Evolutionary conservation across 257 asterid genomes (phyloP).

Genomic region (Henckelia pumila): DNA sequence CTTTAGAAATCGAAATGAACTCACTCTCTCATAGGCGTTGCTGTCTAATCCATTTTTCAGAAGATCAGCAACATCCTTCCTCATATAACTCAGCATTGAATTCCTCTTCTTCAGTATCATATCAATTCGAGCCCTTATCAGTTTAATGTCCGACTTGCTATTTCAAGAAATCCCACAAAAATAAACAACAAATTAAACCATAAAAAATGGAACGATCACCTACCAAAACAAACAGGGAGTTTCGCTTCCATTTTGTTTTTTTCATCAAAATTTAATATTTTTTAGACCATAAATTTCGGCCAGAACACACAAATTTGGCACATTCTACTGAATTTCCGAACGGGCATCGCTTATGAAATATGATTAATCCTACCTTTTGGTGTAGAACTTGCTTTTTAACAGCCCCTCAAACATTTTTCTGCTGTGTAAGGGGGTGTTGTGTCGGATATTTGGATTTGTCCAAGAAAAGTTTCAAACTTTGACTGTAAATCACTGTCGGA

Average conservation of each 20-base stretch:
- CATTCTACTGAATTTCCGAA: too few relatives aligned
- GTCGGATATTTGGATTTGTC: too few relatives aligned
- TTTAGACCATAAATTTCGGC: too few relatives aligned
- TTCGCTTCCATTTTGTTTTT: too few relatives aligned
- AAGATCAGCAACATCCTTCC: slow-evolving; percentile 70
- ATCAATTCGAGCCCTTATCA: slow-evolving; percentile 55
- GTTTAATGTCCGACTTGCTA: slow-evolving; percentile 69
- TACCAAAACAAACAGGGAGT: background rate
- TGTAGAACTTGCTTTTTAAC: slow-evolving; percentile 61
- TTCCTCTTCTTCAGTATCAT: slow-evolving; percentile 64
- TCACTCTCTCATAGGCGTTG: slow-evolving; percentile 77
- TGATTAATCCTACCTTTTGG: slow-evolving; percentile 60
- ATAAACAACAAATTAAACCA: background rate
- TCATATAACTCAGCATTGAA: slow-evolving; percentile 70
- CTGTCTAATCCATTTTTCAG: slow-evolving; percentile 54
- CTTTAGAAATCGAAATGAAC: background rate
- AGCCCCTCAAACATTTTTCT: slow-evolving; percentile 57
- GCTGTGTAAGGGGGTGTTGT: background rate
- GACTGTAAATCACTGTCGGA: slow-evolving; percentile 11
- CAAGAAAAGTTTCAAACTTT: background rate
- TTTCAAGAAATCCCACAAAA: slow-evolving; percentile 14
- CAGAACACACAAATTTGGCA: too few relatives aligned
- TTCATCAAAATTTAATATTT: background rate
- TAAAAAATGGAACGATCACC: background rate
- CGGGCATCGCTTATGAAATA: background rate